Percentiles rank a stretch among this genome's conserved stretches.
Conservation (phyloP, 2,329 filamentous ascomycete genomes). For the Taxawa tesnikishii region DNA sequence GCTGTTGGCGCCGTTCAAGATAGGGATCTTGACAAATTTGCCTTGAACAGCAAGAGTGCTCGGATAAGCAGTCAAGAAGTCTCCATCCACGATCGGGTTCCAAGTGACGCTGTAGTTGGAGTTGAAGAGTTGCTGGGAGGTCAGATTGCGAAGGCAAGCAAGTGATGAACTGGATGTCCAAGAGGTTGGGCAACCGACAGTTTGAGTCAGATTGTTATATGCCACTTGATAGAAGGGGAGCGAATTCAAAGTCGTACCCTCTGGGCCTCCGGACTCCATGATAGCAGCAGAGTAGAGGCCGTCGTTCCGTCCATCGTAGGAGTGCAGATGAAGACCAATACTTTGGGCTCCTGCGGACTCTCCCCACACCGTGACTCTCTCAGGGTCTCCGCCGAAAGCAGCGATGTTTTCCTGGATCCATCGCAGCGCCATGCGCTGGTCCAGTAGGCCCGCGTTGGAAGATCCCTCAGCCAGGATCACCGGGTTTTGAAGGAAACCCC, state of each 20-base stretch:
- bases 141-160: conserved; percentile 9
- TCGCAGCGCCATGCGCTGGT: conserved; percentile 45
- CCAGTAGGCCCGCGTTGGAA: conserved; percentile 51
- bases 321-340: conserved; percentile 27
- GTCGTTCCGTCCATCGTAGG: conserved; percentile 29
- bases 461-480: conserved; percentile 28
- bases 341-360: conserved; percentile 35
- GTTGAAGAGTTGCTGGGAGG: conserved; percentile 9
- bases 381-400: conserved; percentile 47
- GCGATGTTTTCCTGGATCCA: conserved; percentile 51
- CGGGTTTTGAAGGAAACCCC: conserved; percentile 40
- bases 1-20: conserved; percentile 37
- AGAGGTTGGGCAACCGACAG: conserved; percentile 9
- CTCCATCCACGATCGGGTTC: conserved; percentile 30
- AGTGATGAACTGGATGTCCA: conserved; percentile 9
- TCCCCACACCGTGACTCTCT: conserved; percentile 50
- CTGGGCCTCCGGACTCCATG: conserved; percentile 27
- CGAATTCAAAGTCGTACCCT: conserved; percentile 11
- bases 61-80: conserved; percentile 36
- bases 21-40: conserved; percentile 31
- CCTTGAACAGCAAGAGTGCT: conserved; percentile 31
- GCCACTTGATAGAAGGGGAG: conserved; percentile 8
- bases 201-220: conserved; percentile 9
- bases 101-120: conserved; percentile 13
- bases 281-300: conserved; percentile 29